These are phyloP conservation scores for Aspergillus wentii DNA, from an alignment of 495 filamentous ascomycete species.

Conservation along the genomic window DNA sequence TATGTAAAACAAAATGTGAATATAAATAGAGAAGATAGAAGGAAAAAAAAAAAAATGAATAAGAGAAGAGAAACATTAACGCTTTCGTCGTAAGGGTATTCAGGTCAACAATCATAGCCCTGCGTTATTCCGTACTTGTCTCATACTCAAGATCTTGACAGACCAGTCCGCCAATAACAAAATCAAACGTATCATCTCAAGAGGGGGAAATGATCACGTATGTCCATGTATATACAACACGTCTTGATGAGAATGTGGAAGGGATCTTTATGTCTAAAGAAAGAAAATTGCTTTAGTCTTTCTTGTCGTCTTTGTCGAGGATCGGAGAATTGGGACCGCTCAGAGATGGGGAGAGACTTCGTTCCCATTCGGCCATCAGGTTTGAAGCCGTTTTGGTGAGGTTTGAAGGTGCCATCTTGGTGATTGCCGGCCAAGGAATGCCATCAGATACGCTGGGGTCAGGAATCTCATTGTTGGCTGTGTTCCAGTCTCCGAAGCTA, in stretches of 20 bases:
- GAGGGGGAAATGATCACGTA: too few relatives aligned
- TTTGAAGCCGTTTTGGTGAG: constrained; percentile 65
- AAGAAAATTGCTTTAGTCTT: constrained; percentile 25
- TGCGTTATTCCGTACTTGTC: constrained; percentile 29
- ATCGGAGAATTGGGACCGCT: constrained; percentile 18
- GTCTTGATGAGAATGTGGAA: too few relatives aligned
- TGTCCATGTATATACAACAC: constrained; percentile 23
- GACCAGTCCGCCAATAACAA: constrained; percentile 6
- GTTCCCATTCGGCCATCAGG: constrained; percentile 78
- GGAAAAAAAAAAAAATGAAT: constrained; percentile 6
- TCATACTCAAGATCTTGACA: constrained; percentile 16
- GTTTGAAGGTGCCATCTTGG: constrained; percentile 60
- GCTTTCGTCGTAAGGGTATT: constrained; percentile 28
- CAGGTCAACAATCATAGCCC: constrained; percentile 32
- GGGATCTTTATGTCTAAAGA: too few relatives aligned
- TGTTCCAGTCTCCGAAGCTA: constrained; percentile 42
- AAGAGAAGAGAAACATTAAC: constrained; percentile 22
- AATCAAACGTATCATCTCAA: too few relatives aligned
- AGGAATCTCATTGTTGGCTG: constrained; percentile 19
- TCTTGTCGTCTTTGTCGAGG: constrained; percentile 31
- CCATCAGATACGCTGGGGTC: constrained; percentile 46
- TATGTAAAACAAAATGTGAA: too few relatives aligned
- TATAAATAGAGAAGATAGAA: constrained; percentile 3
- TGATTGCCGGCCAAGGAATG: constrained; percentile 63
- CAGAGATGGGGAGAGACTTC: constrained; percentile 35